Base-by-base conservation (phyloP, 768 basidiomycete species). In the Cantharellus anzutake region DNA sequence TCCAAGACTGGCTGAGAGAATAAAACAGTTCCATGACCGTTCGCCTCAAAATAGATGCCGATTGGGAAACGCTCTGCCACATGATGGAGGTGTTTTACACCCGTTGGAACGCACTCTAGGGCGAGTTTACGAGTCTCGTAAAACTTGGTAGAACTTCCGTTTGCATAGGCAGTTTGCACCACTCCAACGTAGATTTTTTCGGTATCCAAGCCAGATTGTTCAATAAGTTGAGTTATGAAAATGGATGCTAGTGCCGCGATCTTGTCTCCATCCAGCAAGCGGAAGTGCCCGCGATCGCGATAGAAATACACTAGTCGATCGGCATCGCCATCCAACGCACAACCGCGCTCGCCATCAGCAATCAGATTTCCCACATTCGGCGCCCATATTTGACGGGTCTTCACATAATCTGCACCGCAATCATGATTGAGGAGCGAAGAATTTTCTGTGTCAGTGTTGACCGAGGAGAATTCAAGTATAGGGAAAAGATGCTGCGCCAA, bases 21-120 rank as follows among this genome's bases (percentile, higher is more conserved):
- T 59, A 98, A 71, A 53, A 98, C 90, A 2, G 96, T 99, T 40
- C 96, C 96, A 66, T 99, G 96, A 2, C 96, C 96, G 68, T 99
- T 99, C 41, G 96, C 96, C 70, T 99, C 96, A 66, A 99, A 99
- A 72, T 99, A 99, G 51, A 99, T 89, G n/a, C 96, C 96, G 59
- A 99, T 78, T 68, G 90, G 80, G 71, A 84, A 98, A 66, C 82
- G 80, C 66, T 93, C 89, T 5, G 96, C 96, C 14, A 93, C 96
- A 67, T 97, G 93, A 69, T 99, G 96, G 55, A 98, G 80, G 69
- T 98, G 87, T 71, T 99, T 99, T 62, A 99, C 96, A 37, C 96
- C 96, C 14, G 96, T 99, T 2, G 90, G 76, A 4, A 94, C 92
- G 68, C 96, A 99, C 67, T 83, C 84, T 34, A 98, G 91, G 42